phyloP scores from a whole-genome alignment of 305 asterid species.

The Fraxinus velutina region DNA sequence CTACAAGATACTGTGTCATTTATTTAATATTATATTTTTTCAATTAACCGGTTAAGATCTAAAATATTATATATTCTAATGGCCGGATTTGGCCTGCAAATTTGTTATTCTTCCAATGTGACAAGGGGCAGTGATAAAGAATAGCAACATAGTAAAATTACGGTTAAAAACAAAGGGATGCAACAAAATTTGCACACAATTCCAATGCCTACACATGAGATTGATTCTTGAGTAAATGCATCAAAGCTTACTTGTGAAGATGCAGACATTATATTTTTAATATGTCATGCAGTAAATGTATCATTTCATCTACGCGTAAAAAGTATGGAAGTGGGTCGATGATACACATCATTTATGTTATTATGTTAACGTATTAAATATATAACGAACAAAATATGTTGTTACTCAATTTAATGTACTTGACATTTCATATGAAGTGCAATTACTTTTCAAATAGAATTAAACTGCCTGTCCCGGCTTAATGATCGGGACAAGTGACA shows the following conservation, averaged over 20 bases:
- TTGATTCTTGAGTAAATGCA: background rate
- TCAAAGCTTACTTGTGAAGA: background rate
- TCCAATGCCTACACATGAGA: background rate
- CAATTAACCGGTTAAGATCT: background rate
- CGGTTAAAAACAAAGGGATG: background rate
- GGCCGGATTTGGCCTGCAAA: slow-evolving; percentile 1
- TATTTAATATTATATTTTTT: background rate
- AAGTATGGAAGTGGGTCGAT: background rate
- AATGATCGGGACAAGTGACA: too few relatives aligned
- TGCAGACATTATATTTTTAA: background rate
- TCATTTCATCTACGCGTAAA: background rate
- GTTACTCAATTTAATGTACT: background rate
- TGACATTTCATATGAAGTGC: background rate
- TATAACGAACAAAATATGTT: background rate
- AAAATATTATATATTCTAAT: background rate
- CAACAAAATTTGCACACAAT: background rate
- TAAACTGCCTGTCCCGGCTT: too few relatives aligned
- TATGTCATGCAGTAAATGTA: background rate
- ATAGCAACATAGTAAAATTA: background rate
- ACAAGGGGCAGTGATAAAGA: background rate
- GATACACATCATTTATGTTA: background rate
- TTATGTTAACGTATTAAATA: too few relatives aligned
- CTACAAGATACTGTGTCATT: background rate
- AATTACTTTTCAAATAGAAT: background rate
- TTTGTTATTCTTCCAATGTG: background rate